Base-by-base conservation (phyloP, 257 asterid species). In the Solanum chilense region DNA sequence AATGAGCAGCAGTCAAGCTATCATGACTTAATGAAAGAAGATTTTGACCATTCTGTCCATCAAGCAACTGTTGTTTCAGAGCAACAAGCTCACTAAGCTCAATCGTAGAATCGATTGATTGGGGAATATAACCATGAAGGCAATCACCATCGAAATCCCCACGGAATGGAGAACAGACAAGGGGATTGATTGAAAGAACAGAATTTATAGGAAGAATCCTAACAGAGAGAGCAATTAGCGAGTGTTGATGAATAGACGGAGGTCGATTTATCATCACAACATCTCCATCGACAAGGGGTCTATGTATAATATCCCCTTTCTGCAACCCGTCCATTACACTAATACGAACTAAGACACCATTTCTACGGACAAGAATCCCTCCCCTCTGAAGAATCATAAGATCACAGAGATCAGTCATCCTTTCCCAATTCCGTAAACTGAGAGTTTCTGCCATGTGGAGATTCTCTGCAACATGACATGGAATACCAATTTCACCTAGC, bases 81-180 rank as follows among this genome's bases (percentile, higher is more conserved):
- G 96, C 91, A 88, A 94, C 97, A 85, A 97, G 98, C 90, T 97
- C 98, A 49, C 56, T 87, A 47, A 97, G 96, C 93, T 97, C 99
- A 21, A 95, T 93, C 89, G 95, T 92, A 12, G 97, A 76, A 87
- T 90, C 90, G 35, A 94, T 88, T 4, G 99, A 96, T 75, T 97
- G 99, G 8, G 99, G 99, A 75, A 96, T 95, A 90, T 90, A 97
- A 41, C 99, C 99, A 86, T 97, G 99, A 87, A 97, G 95, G 88
- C 99, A 97, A 75, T 97, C 99, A 23, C 99, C 99, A 89, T 97
- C 99, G 42, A 97, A 97, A 89, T 97, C 99, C 56, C 99, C 99
- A 86, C 98, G 93, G 60, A 97, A 91, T 41, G 99, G 99, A 44
- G 94, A 89, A 90, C 99, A 97, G 12, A 94, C 90, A 25, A 94